These are phyloP conservation scores for Dacryopinax primogenitus DNA, from an alignment of 768 basidiomycete species.

Conservation along the genomic window DNA sequence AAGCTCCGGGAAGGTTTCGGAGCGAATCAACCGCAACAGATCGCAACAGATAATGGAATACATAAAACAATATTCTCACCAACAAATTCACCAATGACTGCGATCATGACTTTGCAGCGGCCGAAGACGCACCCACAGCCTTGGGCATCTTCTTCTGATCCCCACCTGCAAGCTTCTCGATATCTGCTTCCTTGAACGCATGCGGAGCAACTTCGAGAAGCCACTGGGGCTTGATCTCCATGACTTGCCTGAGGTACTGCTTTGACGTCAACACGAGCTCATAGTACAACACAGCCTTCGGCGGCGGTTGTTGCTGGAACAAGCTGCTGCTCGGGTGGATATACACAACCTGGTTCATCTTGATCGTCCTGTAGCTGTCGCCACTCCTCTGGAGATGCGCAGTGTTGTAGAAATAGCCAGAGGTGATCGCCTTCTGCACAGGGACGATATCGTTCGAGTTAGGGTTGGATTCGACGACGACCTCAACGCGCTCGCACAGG, in stretches of 20 bases:
- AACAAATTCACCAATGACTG: too few relatives aligned
- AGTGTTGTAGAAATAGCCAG: constrained; percentile 94
- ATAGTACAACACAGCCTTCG: constrained; percentile 83
- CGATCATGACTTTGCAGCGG: not conserved
- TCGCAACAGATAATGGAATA: too few relatives aligned
- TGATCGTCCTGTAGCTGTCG: constrained; percentile 92
- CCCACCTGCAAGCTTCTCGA: constrained; percentile 64
- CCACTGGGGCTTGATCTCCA: constrained; percentile 98
- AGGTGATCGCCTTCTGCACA: constrained; percentile 86
- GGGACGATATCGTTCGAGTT: constrained; percentile 88
- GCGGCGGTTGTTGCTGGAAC: constrained; percentile 90
- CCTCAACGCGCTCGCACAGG: constrained; percentile 92
- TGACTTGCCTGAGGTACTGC: constrained; percentile 86
- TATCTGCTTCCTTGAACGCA: constrained; percentile 36
- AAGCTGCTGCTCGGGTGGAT: constrained; percentile 92
- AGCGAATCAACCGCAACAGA: too few relatives aligned
- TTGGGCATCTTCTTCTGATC: constrained; percentile 91
- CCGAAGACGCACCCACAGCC: constrained; percentile 30
- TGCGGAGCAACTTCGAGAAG: constrained; percentile 48
- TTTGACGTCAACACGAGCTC: constrained; percentile 96
- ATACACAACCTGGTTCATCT: constrained; percentile 90
- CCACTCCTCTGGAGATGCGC: constrained; percentile 90
- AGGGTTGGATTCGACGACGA: constrained; percentile 73
- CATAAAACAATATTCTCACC: too few relatives aligned
- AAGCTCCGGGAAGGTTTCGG: too few relatives aligned